These are phyloP conservation scores for Talaromyces verruculosus DNA, from an alignment of 2,329 filamentous ascomycete genomes.

Conservation along the genomic window DNA sequence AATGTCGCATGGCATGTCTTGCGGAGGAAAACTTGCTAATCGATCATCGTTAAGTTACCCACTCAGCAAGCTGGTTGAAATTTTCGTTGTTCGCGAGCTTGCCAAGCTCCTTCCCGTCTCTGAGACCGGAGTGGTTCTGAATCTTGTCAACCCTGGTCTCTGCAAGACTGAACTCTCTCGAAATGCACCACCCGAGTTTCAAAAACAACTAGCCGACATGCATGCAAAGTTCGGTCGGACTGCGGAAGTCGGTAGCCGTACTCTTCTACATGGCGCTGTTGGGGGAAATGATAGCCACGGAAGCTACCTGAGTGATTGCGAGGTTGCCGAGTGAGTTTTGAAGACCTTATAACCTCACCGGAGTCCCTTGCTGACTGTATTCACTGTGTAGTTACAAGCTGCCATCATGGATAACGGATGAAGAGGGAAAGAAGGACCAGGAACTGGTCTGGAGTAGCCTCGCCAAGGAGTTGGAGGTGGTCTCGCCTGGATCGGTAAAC, in stretches of 20 bases:
- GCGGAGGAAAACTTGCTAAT: background rate
- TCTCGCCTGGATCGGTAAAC: slow-evolving; percentile 15
- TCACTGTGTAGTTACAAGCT: slow-evolving; percentile 2
- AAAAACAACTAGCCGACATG: slow-evolving; percentile 26
- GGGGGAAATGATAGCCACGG: slow-evolving; percentile 33
- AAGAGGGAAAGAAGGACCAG: slow-evolving; percentile 11
- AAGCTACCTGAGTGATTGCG: slow-evolving; percentile 9
- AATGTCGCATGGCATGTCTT: background rate
- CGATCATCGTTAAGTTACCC: slow-evolving; percentile 28
- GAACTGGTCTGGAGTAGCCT: slow-evolving; percentile 12
- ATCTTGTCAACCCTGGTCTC: slow-evolving; percentile 35
- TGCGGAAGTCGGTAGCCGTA: slow-evolving; percentile 34
- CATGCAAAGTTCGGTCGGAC: slow-evolving; percentile 29
- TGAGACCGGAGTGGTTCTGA: slow-evolving; percentile 34
- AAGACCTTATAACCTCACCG: background rate
- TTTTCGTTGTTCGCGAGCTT: slow-evolving; percentile 33
- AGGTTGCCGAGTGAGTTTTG: slow-evolving; percentile 19
- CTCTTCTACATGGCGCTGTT: slow-evolving; percentile 31
- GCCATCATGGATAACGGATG: slow-evolving; percentile 18
- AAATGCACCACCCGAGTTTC: slow-evolving; percentile 28
- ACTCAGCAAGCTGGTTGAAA: slow-evolving; percentile 38
- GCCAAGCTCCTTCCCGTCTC: slow-evolving; percentile 27
- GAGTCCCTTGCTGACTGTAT: background rate
- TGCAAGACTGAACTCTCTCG: slow-evolving; percentile 30
- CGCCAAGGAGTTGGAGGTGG: slow-evolving; percentile 17